Conservation (phyloP, 306 rosid species). For the Vigna unguiculata region DNA sequence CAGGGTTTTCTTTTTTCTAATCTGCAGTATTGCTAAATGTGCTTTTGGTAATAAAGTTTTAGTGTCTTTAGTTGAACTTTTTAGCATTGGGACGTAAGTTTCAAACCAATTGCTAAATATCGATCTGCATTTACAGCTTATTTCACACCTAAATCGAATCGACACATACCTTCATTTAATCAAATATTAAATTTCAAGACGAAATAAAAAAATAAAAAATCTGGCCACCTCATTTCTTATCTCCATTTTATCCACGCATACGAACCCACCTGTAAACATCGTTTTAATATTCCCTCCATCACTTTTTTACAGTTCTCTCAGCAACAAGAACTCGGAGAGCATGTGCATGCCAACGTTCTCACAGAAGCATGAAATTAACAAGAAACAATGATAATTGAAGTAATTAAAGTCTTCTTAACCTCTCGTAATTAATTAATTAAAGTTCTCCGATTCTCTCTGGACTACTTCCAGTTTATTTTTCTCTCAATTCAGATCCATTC, state of each 20-base stretch:
- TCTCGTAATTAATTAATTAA: background rate
- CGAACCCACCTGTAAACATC: background rate
- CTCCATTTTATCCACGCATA: background rate
- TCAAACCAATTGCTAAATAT: background rate
- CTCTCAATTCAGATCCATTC: too few relatives aligned
- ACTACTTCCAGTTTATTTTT: background rate
- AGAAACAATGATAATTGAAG: background rate
- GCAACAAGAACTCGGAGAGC: background rate
- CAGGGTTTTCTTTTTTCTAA: too few relatives aligned
- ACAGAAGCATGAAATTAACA: background rate
- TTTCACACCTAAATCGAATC: background rate
- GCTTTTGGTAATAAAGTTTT: background rate
- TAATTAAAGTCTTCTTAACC: background rate
- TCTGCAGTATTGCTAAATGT: background rate
- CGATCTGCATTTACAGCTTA: background rate
- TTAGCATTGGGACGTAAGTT: background rate
- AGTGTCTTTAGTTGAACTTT: background rate
- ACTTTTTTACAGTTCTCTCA: background rate
- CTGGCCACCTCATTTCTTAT: background rate
- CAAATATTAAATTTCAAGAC: background rate
- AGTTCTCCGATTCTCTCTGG: background rate
- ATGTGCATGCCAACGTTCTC: background rate
- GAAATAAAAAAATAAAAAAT: background rate
- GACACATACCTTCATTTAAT: background rate
- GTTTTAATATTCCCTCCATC: background rate